Percentiles rank a stretch among this genome's conserved stretches.
phyloP scores from a whole-genome alignment of 257 asterid species.

The Gentiana dahurica region DNA sequence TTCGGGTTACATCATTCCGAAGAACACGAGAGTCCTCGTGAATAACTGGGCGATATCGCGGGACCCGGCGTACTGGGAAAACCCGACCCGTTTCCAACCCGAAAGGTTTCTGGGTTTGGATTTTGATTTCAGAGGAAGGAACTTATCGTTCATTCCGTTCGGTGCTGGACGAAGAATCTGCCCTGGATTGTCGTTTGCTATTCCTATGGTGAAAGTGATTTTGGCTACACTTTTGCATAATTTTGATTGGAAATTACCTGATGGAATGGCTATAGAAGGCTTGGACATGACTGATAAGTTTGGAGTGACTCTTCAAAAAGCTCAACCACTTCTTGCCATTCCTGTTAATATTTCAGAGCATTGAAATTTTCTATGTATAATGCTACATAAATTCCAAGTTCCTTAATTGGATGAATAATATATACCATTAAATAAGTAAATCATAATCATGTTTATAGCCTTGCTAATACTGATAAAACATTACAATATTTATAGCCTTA shows the following conservation, averaged over 20 bases:
- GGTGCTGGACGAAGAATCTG: constrained; percentile 2
- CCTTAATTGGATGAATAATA: no score
- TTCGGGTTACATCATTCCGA: not conserved
- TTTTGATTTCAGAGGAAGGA: not conserved
- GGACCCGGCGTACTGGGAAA: constrained; percentile 46
- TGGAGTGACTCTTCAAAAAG: constrained; percentile 1
- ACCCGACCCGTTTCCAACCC: constrained; percentile 37
- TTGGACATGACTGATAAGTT: constrained; percentile 4
- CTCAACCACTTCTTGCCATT: constrained; percentile 1
- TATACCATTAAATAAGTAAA: no score
- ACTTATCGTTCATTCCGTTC: constrained; percentile 2
- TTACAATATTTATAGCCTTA: no score
- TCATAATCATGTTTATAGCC: no score
- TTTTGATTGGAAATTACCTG: constrained; percentile 4
- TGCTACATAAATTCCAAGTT: no score
- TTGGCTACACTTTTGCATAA: not conserved
- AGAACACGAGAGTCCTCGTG: constrained; percentile 53
- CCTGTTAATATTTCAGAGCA: not conserved
- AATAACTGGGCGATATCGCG: constrained; percentile 68
- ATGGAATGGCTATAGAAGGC: not conserved
- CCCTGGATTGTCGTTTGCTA: not conserved
- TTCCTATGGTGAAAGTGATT: not conserved
- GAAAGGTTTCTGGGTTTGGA: constrained; percentile 39
- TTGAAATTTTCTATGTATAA: no score
- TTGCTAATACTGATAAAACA: no score